Evolutionary conservation across 768 basidiomycete species (phyloP).

Genomic region (Boletellus emodensis): DNA sequence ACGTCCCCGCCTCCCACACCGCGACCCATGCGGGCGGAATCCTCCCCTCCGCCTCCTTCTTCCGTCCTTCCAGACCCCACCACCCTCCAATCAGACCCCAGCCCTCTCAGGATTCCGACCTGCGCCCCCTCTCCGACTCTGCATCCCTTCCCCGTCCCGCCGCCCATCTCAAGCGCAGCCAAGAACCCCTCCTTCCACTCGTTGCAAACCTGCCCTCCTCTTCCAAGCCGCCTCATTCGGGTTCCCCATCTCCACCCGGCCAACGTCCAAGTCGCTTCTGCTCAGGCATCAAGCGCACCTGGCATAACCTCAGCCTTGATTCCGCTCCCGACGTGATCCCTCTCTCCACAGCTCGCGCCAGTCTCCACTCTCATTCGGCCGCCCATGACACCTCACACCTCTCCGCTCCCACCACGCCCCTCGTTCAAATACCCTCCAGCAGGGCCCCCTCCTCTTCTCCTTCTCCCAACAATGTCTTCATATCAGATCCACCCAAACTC

Average conservation of each 20-base stretch:
- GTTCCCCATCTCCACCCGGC: not conserved
- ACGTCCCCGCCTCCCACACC: conserved; percentile 40
- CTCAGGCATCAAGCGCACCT: conserved; percentile 54
- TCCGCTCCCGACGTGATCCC: conserved; percentile 36
- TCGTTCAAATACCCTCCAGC: conserved; percentile 25
- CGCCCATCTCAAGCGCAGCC: conserved; percentile 56
- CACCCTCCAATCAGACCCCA: conserved; percentile 40
- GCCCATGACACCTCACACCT: not conserved
- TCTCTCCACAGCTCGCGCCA: conserved; percentile 1
- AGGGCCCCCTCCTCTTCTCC: conserved; percentile 21
- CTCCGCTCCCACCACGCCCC: conserved; percentile 13
- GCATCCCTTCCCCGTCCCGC: conserved; percentile 28
- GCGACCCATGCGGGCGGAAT: conserved; percentile 72
- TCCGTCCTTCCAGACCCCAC: conserved; percentile 61
- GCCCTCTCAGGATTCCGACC: conserved; percentile 41
- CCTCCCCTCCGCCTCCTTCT: conserved; percentile 76
- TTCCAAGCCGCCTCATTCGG: not conserved
- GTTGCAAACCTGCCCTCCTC: not conserved
- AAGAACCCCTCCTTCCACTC: conserved; percentile 69
- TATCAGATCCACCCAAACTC: conserved; percentile 28
- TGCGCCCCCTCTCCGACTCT: conserved; percentile 23
- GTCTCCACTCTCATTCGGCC: conserved; percentile 8
- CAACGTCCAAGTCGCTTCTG: conserved; percentile 5
- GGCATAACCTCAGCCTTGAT: conserved; percentile 50
- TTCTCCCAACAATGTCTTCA: conserved; percentile 28